These are phyloP conservation scores for Neohortaea acidophila DNA, from an alignment of 495 filamentous ascomycete species.

Conservation along the genomic window DNA sequence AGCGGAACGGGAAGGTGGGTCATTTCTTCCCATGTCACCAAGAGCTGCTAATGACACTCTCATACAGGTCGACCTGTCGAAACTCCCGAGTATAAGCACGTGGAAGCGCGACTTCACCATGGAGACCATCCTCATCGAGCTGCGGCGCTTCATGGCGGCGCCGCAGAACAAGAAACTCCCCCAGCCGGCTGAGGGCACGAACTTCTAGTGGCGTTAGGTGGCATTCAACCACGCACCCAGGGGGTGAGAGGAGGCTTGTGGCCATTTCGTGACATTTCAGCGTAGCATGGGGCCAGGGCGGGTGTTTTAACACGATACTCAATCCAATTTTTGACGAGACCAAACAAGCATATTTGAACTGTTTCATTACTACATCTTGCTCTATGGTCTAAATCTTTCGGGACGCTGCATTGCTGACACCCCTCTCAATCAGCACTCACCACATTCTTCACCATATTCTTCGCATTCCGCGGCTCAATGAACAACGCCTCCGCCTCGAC, in stretches of 20 bases:
- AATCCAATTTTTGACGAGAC: no score
- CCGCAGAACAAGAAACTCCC: constrained; percentile 86
- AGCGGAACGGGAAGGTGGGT: constrained; percentile 52
- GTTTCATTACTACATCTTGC: no score
- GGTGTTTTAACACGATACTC: no score
- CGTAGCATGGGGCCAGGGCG: not conserved
- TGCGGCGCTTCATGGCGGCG: constrained; percentile 91
- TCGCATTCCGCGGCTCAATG: constrained; percentile 72
- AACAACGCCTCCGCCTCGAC: constrained; percentile 75
- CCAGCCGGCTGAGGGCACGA: constrained; percentile 80
- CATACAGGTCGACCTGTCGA: constrained; percentile 62
- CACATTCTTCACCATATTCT: constrained; percentile 33
- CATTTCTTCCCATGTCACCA: not conserved
- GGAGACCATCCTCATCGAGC: constrained; percentile 84
- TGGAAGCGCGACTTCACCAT: constrained; percentile 86
- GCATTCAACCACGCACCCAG: no score
- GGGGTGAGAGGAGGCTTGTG: no score
- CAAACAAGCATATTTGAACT: no score
- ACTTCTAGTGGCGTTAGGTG: constrained; percentile 12
- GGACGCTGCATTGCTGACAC: no score
- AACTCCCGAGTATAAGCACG: constrained; percentile 65
- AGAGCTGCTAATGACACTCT: constrained; percentile 1
- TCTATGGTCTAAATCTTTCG: no score
- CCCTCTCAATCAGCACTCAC: constrained; percentile 1
- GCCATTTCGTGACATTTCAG: not conserved